These are phyloP conservation scores for Ophiocytium majus DNA, from an alignment of 352 stramenopile species.

Conservation along the genomic window DNA sequence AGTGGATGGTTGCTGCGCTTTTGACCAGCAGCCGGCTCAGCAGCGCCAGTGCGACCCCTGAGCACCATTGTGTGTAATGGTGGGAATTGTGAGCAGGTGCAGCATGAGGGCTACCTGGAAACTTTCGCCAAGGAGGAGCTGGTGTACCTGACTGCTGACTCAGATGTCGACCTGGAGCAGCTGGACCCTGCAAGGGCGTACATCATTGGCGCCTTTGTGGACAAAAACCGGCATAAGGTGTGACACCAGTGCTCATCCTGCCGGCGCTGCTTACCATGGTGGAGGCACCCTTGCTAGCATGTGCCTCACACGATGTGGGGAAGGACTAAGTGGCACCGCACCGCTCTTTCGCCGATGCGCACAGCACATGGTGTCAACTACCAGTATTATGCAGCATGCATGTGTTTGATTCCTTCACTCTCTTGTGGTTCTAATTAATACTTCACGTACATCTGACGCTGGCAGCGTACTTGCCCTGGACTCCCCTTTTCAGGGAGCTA, in stretches of 20 bases:
- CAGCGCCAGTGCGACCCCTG: no score
- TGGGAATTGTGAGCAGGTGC: slow-evolving; percentile 2
- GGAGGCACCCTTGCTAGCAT: neutral
- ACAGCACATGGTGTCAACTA: neutral
- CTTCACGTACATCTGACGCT: neutral
- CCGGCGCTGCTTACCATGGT: no score
- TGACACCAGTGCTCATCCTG: neutral
- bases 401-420: no score
- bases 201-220: slow-evolving; percentile 18
- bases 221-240: slow-evolving; percentile 19
- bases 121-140: slow-evolving; percentile 1
- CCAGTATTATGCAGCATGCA: neutral
- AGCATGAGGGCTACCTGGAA: neutral
- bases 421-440: no score
- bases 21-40: no score
- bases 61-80: no score
- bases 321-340: neutral
- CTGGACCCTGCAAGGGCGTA: neutral
- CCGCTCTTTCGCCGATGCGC: neutral
- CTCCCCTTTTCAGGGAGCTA: neutral
- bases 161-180: neutral
- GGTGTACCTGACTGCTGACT: slow-evolving; percentile 19
- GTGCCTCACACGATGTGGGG: neutral
- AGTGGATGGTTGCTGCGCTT: no score
- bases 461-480: neutral